These are phyloP conservation scores for Dipteronia sinensis DNA, from an alignment of 345 rosid species.

Conservation along the genomic window DNA sequence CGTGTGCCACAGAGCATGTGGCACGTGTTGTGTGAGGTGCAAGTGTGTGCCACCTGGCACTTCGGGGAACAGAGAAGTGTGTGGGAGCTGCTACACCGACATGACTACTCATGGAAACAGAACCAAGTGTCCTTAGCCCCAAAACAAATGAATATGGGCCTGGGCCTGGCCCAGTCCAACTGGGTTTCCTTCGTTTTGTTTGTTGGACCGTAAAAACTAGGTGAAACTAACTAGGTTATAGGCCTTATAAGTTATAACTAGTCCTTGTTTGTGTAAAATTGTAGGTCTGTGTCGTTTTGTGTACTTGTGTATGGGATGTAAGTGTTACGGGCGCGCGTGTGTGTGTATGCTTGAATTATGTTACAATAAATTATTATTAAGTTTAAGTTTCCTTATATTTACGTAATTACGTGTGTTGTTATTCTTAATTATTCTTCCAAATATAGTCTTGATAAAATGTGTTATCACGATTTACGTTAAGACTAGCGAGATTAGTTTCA, in stretches of 20 bases:
- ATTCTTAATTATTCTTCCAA: too few species aligned
- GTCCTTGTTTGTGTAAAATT: too few species aligned
- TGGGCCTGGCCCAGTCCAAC: background rate
- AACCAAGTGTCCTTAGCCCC: constrained; percentile 46
- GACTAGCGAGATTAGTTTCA: too few species aligned
- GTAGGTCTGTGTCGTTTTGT: constrained; percentile 1
- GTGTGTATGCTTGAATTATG: background rate
- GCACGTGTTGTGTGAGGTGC: constrained; percentile 56
- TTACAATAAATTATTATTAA: too few species aligned
- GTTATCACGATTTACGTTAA: too few species aligned
- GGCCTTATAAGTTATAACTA: too few species aligned
- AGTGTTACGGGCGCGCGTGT: too few species aligned
- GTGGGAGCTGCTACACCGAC: constrained; percentile 51
- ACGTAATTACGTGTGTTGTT: too few species aligned
- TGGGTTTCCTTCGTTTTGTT: background rate
- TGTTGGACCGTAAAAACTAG: background rate
- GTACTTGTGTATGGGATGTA: background rate
- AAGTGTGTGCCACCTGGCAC: constrained; percentile 61
- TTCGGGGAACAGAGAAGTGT: constrained; percentile 38
- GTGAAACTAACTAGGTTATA: background rate
- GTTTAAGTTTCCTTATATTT: too few species aligned
- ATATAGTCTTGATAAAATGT: too few species aligned
- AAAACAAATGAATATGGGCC: background rate
- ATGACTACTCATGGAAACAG: constrained; percentile 50
- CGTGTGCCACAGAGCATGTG: constrained; percentile 54